Conservation (phyloP, 441 rosid genomes). For the Mallotus japonicus region DNA sequence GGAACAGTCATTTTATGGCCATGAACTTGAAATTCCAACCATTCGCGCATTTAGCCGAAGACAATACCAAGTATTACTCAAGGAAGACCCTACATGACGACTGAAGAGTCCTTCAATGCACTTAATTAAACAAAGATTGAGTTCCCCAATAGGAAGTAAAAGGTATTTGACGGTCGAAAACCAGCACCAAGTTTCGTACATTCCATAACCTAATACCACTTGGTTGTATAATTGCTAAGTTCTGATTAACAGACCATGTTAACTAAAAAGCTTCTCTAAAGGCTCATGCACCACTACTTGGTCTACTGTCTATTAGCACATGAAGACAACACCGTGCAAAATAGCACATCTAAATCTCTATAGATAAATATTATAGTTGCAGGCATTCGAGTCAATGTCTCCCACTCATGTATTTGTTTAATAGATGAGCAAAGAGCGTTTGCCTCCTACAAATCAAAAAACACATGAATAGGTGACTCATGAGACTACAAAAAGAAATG, state of each 20-base stretch:
- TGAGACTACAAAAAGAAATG: slow-evolving; percentile 10
- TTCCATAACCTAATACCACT: too few species aligned
- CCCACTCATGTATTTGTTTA: slow-evolving; percentile 37
- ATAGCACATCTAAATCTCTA: slow-evolving; percentile 11
- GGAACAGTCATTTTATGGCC: background rate
- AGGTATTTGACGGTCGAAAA: background rate
- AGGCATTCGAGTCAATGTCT: slow-evolving; percentile 17
- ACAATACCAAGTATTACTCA: background rate
- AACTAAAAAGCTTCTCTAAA: background rate
- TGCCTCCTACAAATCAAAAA: slow-evolving; percentile 38
- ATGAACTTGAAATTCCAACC: background rate
- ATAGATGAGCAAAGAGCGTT: slow-evolving; percentile 52
- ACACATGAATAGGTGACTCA: slow-evolving; percentile 37
- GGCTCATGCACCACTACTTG: background rate
- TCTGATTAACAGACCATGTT: background rate
- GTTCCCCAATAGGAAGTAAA: background rate
- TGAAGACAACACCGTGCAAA: background rate
- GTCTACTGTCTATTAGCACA: background rate
- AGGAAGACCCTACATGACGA: too few species aligned
- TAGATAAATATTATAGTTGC: slow-evolving; percentile 16
- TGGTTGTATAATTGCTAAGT: background rate
- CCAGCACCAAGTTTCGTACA: too few species aligned
- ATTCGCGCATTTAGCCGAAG: background rate
- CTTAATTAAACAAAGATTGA: too few species aligned
- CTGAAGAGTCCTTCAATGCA: too few species aligned